Evolutionary conservation across 441 rosid species (phyloP).

Genomic region (Jatropha multifida): DNA sequence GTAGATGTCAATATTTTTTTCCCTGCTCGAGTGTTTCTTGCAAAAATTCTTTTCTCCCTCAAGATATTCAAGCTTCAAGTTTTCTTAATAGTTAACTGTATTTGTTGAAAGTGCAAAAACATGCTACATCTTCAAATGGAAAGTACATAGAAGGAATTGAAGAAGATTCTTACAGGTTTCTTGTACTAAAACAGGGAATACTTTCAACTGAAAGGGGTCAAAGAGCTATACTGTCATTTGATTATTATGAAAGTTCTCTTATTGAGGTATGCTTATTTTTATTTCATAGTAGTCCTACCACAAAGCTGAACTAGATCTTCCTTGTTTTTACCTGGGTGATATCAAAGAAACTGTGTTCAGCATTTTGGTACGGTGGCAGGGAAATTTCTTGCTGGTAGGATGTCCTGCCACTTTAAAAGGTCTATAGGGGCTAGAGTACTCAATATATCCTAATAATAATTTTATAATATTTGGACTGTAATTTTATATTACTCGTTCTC

Average conservation of each 20-base stretch:
- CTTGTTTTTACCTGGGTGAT: not conserved
- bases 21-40: not conserved
- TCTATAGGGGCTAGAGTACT: not conserved
- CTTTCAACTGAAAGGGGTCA: constrained; percentile 97
- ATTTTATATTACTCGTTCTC: not conserved
- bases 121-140: not conserved
- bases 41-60: not conserved
- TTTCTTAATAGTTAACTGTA: not conserved
- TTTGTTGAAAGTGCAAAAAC: not conserved
- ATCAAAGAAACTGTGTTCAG: not conserved
- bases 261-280: constrained; percentile 60
- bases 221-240: constrained; percentile 60
- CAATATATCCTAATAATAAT: not conserved
- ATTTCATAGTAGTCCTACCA: not conserved
- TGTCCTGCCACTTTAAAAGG: not conserved
- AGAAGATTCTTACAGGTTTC: constrained; percentile 7
- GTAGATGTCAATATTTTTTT: not conserved
- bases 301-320: not conserved
- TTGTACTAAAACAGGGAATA: constrained; percentile 62
- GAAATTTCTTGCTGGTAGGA: not conserved
- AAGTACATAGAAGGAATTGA: not conserved
- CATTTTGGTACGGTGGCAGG: not conserved
- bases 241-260: constrained; percentile 76
- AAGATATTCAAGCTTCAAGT: not conserved
- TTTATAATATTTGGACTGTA: not conserved